Evolutionary conservation across 148 eudicot species (phyloP), one percentile per base, ranked within the genome.

Genomic region (Rhododendron simsii): DNA sequence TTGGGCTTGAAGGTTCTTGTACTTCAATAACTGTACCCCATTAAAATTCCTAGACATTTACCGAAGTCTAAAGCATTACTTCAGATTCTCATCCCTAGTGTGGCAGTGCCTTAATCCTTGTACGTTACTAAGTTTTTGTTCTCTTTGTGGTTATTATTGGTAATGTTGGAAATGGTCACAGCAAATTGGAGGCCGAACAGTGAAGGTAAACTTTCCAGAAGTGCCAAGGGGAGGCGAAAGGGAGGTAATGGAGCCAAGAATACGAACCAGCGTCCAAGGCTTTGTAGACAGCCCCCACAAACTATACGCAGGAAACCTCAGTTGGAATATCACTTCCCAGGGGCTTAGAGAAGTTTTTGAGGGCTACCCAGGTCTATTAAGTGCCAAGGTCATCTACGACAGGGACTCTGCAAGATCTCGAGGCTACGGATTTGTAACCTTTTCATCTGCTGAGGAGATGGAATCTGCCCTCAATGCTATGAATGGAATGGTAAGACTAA

Each of bases 181-280:
- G 99, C 95, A 91, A 92, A 85, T 96, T 37, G 99, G 96, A 83
- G 98, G 97, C 5, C 91, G 98, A 61, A 90, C 98, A 12, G 92
- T 94, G 84, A 95, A 90, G 91, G 99, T 96, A 80, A 96, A 95
- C 93, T 93, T 96, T 83, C 99, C 99, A 5, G 98, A 96, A 90
- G 98, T 96, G 76, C 99, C 99, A 85, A 92, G 90, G 83, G 99
- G 98, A 20, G 98, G 98, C 63, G 98, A 95, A 85, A 90, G 92
- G 82, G 95, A 95, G 91, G 91, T 94, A 15, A 93, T 92, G 91
- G 92, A 89, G 7, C 91, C 93, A 28, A 95, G 87, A 86, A 90
- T 92, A 78, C 89, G 89, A 77, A 90, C 85, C 89, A 90, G 86
- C 90, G 50, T 91, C 80, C 91, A 89, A 73, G 90, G 91, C 59